Evolutionary conservation across 2,329 filamentous ascomycete genomes (phyloP).

Genomic region (Aspergillus versicolor): DNA sequence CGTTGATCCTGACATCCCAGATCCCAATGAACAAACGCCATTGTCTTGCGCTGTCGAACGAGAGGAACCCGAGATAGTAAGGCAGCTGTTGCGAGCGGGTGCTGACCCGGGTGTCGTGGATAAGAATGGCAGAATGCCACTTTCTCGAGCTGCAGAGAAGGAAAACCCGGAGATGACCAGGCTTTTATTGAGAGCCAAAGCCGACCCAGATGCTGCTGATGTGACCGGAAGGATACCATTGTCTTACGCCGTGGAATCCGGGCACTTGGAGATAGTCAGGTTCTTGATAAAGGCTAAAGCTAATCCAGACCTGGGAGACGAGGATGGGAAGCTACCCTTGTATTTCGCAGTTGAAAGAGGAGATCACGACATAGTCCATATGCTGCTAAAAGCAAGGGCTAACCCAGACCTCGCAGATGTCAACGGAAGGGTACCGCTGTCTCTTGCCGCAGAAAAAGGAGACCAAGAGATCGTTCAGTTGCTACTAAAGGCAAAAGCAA

Average conservation of each 20-base stretch:
- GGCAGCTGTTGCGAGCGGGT: constrained; percentile 15
- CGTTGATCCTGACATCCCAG: constrained; percentile 16
- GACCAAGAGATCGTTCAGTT: constrained; percentile 20
- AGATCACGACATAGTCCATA: constrained; percentile 19
- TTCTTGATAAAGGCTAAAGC: constrained; percentile 20
- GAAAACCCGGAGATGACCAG: constrained; percentile 22
- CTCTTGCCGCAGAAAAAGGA: constrained; percentile 18
- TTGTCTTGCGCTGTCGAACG: constrained; percentile 19
- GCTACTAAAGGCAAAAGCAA: constrained; percentile 17
- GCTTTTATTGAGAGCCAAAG: constrained; percentile 18
- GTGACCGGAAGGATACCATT: constrained; percentile 13
- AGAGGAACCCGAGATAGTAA: constrained; percentile 14
- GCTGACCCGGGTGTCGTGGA: constrained; percentile 18
- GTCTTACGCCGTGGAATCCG: constrained; percentile 17
- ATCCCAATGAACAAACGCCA: constrained; percentile 16
- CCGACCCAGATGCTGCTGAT: constrained; percentile 16
- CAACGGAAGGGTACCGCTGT: constrained; percentile 16
- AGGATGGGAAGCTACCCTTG: constrained; percentile 17
- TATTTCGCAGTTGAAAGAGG: constrained; percentile 20
- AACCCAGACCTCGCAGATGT: constrained; percentile 14
- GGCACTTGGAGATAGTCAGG: constrained; percentile 16
- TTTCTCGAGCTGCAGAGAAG: constrained; percentile 19
- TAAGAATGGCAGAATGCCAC: constrained; percentile 13
- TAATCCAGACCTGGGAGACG: constrained; percentile 15
- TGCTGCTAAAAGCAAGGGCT: constrained; percentile 19